phyloP scores from a whole-genome alignment of 331 rosid genomes.

The Rhamnella rubrinervis region DNA sequence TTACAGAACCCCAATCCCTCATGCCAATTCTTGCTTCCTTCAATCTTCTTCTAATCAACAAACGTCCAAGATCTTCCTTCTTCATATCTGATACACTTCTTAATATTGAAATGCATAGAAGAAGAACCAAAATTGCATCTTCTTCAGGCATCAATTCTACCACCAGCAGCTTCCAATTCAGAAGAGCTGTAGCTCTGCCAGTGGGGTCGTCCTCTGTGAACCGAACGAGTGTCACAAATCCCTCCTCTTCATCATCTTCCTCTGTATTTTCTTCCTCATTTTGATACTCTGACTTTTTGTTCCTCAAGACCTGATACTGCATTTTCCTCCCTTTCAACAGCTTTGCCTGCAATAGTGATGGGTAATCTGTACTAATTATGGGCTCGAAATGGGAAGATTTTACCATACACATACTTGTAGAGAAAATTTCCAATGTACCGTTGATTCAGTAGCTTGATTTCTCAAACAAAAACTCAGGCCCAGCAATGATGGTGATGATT shows the following conservation, averaged over 20 bases:
- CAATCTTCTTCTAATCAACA: conserved; percentile 69
- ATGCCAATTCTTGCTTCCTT: conserved; percentile 57
- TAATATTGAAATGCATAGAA: conserved; percentile 70
- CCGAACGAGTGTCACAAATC: conserved; percentile 69
- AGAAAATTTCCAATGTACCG: conserved; percentile 42
- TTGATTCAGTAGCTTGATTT: conserved; percentile 51
- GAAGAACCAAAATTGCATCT: conserved; percentile 73
- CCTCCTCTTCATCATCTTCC: conserved; percentile 53
- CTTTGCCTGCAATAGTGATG: conserved; percentile 51
- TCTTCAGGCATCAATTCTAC: conserved; percentile 82
- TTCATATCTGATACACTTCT: conserved; percentile 72
- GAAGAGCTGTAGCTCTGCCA: conserved; percentile 77
- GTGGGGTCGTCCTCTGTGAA: conserved; percentile 62
- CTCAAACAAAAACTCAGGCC: conserved; percentile 56
- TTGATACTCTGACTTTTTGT: conserved; percentile 25
- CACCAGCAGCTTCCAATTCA: conserved; percentile 73
- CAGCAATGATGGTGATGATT: conserved; percentile 46
- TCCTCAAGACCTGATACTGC: conserved; percentile 49
- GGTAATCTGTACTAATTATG: conserved; percentile 16
- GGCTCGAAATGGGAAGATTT: background rate
- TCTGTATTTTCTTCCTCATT: conserved; percentile 27
- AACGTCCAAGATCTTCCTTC: conserved; percentile 67
- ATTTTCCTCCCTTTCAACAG: conserved; percentile 73
- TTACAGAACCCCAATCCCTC: conserved; percentile 84
- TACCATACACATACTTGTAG: background rate